Conservation (phyloP, 2,329 filamentous ascomycete genomes). For the Lachnellula arida region DNA sequence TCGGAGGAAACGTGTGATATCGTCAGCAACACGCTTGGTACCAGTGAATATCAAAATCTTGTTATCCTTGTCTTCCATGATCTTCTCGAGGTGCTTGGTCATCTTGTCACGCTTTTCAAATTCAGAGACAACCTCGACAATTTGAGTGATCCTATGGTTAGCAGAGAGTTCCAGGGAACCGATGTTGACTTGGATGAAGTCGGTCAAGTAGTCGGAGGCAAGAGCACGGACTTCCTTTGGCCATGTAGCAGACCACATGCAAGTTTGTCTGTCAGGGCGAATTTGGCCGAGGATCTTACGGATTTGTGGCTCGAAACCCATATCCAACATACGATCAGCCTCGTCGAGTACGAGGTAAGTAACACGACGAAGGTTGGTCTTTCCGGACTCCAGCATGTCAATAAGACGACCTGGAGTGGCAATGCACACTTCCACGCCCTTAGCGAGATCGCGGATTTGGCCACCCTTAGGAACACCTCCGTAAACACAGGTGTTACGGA, state of each 20-base stretch:
- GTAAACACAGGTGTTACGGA: conserved; percentile 98
- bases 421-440: conserved; percentile 97
- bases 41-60: conserved; percentile 94
- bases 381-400: conserved; percentile 96
- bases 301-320: conserved; percentile 99
- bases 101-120: conserved; percentile 97
- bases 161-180: conserved; percentile 93
- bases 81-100: conserved; percentile 95
- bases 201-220: conserved; percentile 82
- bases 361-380: conserved; percentile 95
- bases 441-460: conserved; percentile 90
- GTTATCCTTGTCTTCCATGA: conserved; percentile 94
- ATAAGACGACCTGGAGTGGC: conserved; percentile 96
- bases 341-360: conserved; percentile 98
- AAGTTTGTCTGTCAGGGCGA: conserved; percentile 95
- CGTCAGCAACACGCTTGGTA: conserved; percentile 92
- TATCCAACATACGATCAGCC: conserved; percentile 99
- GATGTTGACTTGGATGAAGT: conserved; percentile 99
- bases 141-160: conserved; percentile 96
- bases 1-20: conserved; percentile 94
- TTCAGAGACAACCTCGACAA: conserved; percentile 92
- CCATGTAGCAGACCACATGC: conserved; percentile 99
- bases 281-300: conserved; percentile 98
- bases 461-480: conserved; percentile 97
- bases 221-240: conserved; percentile 96